These are phyloP conservation scores for Stevia rebaudiana DNA, from an alignment of 140 eudicot genomes.

Conservation along the genomic window DNA sequence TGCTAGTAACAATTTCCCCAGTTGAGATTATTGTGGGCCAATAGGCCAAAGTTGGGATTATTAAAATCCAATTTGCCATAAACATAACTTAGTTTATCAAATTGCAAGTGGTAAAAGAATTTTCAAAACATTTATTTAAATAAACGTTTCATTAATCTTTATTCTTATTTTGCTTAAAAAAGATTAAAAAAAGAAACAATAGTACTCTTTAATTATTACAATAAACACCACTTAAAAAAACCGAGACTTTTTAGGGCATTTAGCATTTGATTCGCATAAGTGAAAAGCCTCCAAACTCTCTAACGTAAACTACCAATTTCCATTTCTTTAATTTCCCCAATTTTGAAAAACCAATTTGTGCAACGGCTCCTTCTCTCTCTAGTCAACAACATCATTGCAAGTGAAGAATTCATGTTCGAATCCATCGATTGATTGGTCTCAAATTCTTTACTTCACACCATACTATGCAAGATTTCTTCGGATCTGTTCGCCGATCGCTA, in stretches of 20 bases:
- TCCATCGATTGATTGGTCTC: conserved; percentile 9
- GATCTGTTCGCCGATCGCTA: conserved; percentile 90
- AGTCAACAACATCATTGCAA: background rate
- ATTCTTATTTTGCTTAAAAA: background rate
- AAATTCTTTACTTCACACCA: conserved; percentile 1
- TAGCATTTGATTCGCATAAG: background rate
- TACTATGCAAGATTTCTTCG: conserved; percentile 78
- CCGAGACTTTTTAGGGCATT: background rate
- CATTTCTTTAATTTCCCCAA: conserved; percentile 5
- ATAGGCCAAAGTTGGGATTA: too few species aligned
- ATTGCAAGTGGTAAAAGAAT: too few species aligned
- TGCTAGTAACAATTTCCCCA: too few species aligned
- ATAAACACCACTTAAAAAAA: background rate
- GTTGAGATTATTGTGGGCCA: too few species aligned
- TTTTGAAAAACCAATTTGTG: background rate
- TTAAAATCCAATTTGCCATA: too few species aligned
- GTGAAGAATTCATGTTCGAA: conserved; percentile 10
- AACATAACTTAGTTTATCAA: too few species aligned
- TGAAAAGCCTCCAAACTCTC: background rate
- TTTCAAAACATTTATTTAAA: too few species aligned
- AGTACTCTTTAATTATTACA: conserved; percentile 8
- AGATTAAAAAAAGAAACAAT: background rate
- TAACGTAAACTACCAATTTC: conserved; percentile 6
- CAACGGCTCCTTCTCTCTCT: conserved; percentile 12
- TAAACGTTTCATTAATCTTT: too few species aligned